Evolutionary conservation across 2,329 filamentous ascomycete species (phyloP).

Genomic region (Aspergillus sp.): DNA sequence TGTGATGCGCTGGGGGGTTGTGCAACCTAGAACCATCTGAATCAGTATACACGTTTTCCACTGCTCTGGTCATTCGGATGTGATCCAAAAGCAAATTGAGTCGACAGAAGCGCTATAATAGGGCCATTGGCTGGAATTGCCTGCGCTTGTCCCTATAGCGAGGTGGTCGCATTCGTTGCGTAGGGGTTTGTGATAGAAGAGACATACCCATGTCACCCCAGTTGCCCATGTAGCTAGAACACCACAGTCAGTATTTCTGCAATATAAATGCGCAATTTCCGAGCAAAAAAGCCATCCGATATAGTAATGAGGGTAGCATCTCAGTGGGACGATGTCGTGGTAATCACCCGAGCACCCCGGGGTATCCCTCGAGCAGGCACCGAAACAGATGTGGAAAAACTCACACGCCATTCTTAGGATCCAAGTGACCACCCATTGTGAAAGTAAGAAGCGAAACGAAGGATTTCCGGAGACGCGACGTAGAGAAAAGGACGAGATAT

Average conservation of each 20-base stretch:
- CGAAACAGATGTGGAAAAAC: conserved; percentile 22
- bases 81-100: neutral
- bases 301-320: neutral
- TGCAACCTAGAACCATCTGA: conserved; percentile 27
- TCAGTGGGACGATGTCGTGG: conserved; percentile 6
- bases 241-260: conserved; percentile 24
- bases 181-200: conserved; percentile 15
- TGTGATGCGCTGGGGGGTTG: conserved; percentile 56
- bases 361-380: neutral
- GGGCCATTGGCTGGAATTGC: neutral
- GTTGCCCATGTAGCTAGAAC: conserved; percentile 65
- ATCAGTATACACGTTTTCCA: neutral
- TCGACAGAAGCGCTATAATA: neutral
- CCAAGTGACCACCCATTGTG: conserved; percentile 40
- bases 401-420: conserved; percentile 48
- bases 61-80: neutral
- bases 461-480: conserved; percentile 13
- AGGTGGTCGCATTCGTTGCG: neutral
- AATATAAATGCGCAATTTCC: neutral
- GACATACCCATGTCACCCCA: conserved; percentile 76
- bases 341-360: conserved; percentile 7
- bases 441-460: conserved; percentile 17
- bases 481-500: conserved; percentile 15
- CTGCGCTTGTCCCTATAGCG: neutral
- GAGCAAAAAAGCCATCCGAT: neutral